These are phyloP conservation scores for Diaporthe sp. DNA, from an alignment of 2,329 filamentous ascomycete species.

Conservation along the genomic window DNA sequence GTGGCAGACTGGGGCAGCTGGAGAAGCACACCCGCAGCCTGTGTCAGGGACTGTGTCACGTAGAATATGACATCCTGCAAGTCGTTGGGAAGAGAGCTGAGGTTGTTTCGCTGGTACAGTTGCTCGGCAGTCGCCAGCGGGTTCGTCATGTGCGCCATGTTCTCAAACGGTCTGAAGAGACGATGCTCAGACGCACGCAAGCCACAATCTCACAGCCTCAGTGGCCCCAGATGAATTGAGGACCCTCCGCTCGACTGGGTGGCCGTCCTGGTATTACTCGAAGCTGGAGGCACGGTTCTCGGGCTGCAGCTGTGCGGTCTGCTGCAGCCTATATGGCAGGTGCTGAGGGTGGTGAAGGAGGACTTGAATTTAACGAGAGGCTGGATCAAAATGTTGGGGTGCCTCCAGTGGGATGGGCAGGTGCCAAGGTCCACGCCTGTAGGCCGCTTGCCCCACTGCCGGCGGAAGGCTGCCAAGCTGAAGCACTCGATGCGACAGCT, in stretches of 20 bases:
- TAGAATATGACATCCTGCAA: conserved; percentile 79
- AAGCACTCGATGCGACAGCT: not conserved
- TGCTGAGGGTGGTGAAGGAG: not conserved
- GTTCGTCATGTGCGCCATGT: conserved; percentile 74
- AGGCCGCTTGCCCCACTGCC: not conserved
- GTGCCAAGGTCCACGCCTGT: not conserved
- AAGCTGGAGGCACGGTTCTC: too few relatives aligned
- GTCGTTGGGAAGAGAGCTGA: conserved; percentile 71
- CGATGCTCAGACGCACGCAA: not conserved
- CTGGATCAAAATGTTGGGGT: not conserved
- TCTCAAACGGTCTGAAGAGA: not conserved
- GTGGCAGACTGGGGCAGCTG: conserved; percentile 87
- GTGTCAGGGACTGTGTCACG: conserved; percentile 77
- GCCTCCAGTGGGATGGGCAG: not conserved
- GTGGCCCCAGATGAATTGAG: not conserved
- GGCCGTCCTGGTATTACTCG: not conserved
- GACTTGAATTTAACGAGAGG: not conserved
- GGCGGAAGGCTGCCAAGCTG: not conserved
- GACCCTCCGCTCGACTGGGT: not conserved
- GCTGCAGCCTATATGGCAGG: not conserved
- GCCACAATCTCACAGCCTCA: not conserved
- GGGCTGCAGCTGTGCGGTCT: not conserved
- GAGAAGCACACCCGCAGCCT: conserved; percentile 83
- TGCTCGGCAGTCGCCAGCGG: conserved; percentile 79
- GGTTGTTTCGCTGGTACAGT: conserved; percentile 65